Percentiles rank a stretch among this genome's conserved stretches.
phyloP scores from a whole-genome alignment of 306 rosid species.

The Parietaria judaica region DNA sequence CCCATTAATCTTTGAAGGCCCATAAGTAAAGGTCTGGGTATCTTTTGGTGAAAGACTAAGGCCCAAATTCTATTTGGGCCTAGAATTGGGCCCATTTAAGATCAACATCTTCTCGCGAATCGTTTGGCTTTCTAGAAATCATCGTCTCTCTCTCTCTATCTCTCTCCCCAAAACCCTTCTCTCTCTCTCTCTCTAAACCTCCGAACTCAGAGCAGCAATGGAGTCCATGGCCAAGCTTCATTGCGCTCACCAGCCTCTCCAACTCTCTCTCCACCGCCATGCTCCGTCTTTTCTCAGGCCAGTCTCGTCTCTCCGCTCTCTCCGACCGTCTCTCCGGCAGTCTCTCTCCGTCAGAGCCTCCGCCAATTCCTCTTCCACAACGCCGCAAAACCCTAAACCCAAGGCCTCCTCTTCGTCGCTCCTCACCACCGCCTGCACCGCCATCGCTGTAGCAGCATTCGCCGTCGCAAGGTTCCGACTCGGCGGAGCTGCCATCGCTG shows the following conservation, averaged over 20 bases:
- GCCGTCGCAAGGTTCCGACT: constrained; percentile 39
- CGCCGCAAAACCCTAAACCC: constrained; percentile 24
- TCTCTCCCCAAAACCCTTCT: not conserved
- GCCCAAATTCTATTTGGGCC: too few relatives aligned
- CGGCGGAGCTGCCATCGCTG: constrained; percentile 37
- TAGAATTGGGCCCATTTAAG: too few relatives aligned
- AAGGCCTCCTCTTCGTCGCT: constrained; percentile 29
- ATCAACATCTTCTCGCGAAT: too few relatives aligned
- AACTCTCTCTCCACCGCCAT: constrained; percentile 40
- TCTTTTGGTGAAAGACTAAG: too few relatives aligned
- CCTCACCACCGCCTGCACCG: constrained; percentile 40
- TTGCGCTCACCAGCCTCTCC: constrained; percentile 36
- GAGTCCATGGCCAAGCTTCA: constrained; percentile 36
- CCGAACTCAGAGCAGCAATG: constrained; percentile 30
- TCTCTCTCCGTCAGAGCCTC: constrained; percentile 11
- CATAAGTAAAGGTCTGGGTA: too few relatives aligned
- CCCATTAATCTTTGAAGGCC: too few relatives aligned
- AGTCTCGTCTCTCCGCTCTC: constrained; percentile 22
- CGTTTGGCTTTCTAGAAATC: too few relatives aligned
- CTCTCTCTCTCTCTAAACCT: not conserved
- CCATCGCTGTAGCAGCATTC: constrained; percentile 45
- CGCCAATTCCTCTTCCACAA: constrained; percentile 23
- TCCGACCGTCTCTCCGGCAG: not conserved
- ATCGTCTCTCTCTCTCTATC: too few relatives aligned
- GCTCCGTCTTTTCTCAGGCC: constrained; percentile 30